A percentile compares a stretch with the other conserved stretches of the same genome.
Evolutionary conservation across 2,329 filamentous ascomycete genomes (phyloP).

Genomic region (Gliomastix tumulicola): DNA sequence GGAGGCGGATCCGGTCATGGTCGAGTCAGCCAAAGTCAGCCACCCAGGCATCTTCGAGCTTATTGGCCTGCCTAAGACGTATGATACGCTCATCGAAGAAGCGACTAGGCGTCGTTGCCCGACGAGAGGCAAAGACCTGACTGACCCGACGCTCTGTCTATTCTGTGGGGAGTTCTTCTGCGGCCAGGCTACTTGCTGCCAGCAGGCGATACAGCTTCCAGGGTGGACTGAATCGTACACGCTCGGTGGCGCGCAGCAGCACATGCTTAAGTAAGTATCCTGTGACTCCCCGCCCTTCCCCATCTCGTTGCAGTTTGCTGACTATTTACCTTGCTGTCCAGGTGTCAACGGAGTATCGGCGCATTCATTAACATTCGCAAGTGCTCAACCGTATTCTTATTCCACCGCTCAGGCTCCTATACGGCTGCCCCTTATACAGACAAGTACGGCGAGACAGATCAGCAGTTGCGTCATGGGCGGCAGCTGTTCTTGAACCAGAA

Average conservation of each 20-base stretch:
- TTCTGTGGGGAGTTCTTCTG: constrained; percentile 98
- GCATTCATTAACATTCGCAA: constrained; percentile 96
- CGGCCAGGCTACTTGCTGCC: constrained; percentile 87
- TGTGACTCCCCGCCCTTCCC: neutral
- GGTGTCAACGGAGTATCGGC: constrained; percentile 85
- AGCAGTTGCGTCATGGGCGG: constrained; percentile 78
- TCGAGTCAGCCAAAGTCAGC: constrained; percentile 44
- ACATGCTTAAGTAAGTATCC: constrained; percentile 70
- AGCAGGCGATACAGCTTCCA: constrained; percentile 49
- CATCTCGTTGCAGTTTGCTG: neutral
- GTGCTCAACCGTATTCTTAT: constrained; percentile 84
- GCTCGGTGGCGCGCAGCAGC: constrained; percentile 83
- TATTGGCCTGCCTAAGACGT: constrained; percentile 85
- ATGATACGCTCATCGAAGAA: constrained; percentile 87
- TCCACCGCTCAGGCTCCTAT: constrained; percentile 76
- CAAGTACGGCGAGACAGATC: constrained; percentile 90
- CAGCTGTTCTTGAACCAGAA: constrained; percentile 92
- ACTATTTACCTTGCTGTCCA: constrained; percentile 22
- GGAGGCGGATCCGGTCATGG: constrained; percentile 16
- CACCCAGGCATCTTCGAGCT: constrained; percentile 94
- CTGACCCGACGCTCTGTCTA: constrained; percentile 85
- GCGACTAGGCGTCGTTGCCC: constrained; percentile 78
- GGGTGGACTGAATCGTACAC: constrained; percentile 32
- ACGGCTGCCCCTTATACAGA: constrained; percentile 89
- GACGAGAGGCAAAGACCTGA: constrained; percentile 83